phyloP scores from a whole-genome alignment of 2,329 filamentous ascomycete genomes.

The Dactylellina sp. region DNA sequence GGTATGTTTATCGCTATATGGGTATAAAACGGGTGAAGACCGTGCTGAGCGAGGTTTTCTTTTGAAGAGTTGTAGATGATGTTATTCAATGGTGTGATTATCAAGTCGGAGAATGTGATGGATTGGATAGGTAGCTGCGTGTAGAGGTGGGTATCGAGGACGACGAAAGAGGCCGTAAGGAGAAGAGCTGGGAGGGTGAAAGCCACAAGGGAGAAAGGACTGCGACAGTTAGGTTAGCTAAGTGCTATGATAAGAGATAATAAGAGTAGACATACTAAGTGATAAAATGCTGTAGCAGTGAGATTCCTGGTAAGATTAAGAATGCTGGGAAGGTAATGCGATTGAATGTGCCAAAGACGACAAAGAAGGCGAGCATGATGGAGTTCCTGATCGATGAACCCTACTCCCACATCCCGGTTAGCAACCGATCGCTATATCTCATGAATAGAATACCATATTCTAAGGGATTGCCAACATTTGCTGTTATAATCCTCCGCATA shows the following conservation, averaged over 20 bases:
- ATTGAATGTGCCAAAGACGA: conserved; percentile 91
- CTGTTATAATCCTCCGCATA: conserved; percentile 84
- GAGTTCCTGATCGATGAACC: conserved; percentile 64
- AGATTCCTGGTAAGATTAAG: conserved; percentile 82
- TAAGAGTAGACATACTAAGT: conserved; percentile 72
- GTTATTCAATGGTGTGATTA: conserved; percentile 70
- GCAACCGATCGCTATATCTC: not conserved
- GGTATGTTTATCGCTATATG: conserved; percentile 68
- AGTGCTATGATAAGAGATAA: conserved; percentile 63
- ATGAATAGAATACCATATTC: not conserved
- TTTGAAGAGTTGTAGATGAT: conserved; percentile 67
- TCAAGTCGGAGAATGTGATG: conserved; percentile 59
- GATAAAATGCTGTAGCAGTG: conserved; percentile 84
- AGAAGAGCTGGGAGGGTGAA: conserved; percentile 68
- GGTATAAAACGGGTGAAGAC: conserved; percentile 69
- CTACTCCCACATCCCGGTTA: conserved; percentile 24
- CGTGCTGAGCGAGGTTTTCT: conserved; percentile 68
- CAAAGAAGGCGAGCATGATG: conserved; percentile 80
- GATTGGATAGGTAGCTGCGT: conserved; percentile 30
- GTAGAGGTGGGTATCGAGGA: conserved; percentile 54
- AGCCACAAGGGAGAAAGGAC: conserved; percentile 64
- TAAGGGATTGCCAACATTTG: conserved; percentile 71
- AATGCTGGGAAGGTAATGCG: conserved; percentile 97
- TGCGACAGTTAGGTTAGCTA: conserved; percentile 63
- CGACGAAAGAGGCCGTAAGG: conserved; percentile 72